These are phyloP conservation scores for Lanmaoa pseudosensibilis DNA, from an alignment of 768 basidiomycete species.

Conservation along the genomic window DNA sequence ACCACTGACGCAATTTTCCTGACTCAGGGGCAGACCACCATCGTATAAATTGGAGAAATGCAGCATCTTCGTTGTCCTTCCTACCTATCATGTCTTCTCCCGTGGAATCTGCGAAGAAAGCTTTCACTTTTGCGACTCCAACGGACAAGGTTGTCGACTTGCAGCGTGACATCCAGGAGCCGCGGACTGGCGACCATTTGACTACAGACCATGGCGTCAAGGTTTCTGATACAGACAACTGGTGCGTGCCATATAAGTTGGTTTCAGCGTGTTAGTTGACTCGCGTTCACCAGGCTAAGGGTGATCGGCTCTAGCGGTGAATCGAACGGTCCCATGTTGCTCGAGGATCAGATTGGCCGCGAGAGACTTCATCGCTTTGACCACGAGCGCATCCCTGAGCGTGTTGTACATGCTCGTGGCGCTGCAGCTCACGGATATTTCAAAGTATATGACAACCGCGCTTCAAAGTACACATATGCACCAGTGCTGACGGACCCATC, in stretches of 20 bases:
- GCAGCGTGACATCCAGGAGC: slow-evolving; percentile 27
- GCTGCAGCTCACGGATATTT: slow-evolving; percentile 82
- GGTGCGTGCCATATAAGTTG: slow-evolving; percentile 36
- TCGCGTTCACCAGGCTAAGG: slow-evolving; percentile 48
- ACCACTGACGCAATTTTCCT: slow-evolving; percentile 23
- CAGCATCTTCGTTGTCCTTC: not conserved
- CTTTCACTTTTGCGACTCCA: slow-evolving; percentile 3
- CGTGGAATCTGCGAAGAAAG: slow-evolving; percentile 16
- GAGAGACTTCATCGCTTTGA: slow-evolving; percentile 81
- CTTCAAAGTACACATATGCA: slow-evolving; percentile 71
- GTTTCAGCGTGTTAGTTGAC: slow-evolving; percentile 6
- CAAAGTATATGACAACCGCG: slow-evolving; percentile 64
- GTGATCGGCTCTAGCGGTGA: slow-evolving; percentile 41
- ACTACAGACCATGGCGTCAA: slow-evolving; percentile 66
- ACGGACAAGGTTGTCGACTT: slow-evolving; percentile 26
- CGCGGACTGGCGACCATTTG: slow-evolving; percentile 24
- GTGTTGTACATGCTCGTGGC: slow-evolving; percentile 73
- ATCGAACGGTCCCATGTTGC: slow-evolving; percentile 63
- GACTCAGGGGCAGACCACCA: slow-evolving; percentile 10
- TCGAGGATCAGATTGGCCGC: slow-evolving; percentile 76
- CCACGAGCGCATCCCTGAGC: slow-evolving; percentile 89
- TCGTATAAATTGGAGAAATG: not conserved
- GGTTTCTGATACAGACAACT: slow-evolving; percentile 63
- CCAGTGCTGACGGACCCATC: slow-evolving; percentile 70
- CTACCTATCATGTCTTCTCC: slow-evolving; percentile 14